These are phyloP conservation scores for Dendrothele bispora DNA, from an alignment of 768 basidiomycete genomes.

Conservation along the genomic window DNA sequence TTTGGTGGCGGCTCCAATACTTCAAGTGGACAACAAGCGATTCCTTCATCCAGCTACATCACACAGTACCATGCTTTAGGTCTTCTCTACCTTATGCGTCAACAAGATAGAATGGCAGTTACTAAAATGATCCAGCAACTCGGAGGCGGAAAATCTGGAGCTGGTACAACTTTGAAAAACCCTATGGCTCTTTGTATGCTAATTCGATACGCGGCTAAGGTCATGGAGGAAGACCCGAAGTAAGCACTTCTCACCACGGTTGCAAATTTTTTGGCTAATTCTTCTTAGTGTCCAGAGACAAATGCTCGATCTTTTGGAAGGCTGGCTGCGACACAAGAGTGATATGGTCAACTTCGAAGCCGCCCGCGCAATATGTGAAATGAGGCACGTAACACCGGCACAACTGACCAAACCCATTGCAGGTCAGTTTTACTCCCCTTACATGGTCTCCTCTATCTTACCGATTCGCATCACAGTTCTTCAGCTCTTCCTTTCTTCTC, in stretches of 20 bases:
- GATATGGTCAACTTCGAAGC: conserved; percentile 99
- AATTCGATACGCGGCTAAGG: conserved; percentile 97
- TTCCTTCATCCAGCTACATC: conserved; percentile 88
- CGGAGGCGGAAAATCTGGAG: conserved; percentile 82
- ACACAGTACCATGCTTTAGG: conserved; percentile 97
- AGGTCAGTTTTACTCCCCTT: conserved; percentile 48
- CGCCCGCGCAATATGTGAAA: conserved; percentile 95
- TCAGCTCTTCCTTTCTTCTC: conserved; percentile 93
- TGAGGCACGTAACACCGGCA: conserved; percentile 75
- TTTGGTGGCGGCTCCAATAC: conserved; percentile 61
- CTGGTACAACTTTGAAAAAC: conserved; percentile 85
- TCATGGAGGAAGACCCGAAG: conserved; percentile 99
- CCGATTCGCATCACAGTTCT: conserved; percentile 55
- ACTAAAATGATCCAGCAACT: conserved; percentile 99
- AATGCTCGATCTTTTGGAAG: conserved; percentile 91
- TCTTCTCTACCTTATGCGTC: conserved; percentile 89
- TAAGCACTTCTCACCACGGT: conserved; percentile 39
- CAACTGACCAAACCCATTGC: conserved; percentile 89
- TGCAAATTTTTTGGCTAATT: neutral
- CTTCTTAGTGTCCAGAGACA: conserved; percentile 77
- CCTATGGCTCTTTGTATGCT: conserved; percentile 98
- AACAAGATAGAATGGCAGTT: conserved; percentile 98
- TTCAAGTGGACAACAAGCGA: conserved; percentile 63
- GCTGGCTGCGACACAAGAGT: conserved; percentile 96
- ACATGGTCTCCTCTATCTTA: neutral